Conservation (phyloP, 1,139 yeast species). For the Candida sp. region DNA sequence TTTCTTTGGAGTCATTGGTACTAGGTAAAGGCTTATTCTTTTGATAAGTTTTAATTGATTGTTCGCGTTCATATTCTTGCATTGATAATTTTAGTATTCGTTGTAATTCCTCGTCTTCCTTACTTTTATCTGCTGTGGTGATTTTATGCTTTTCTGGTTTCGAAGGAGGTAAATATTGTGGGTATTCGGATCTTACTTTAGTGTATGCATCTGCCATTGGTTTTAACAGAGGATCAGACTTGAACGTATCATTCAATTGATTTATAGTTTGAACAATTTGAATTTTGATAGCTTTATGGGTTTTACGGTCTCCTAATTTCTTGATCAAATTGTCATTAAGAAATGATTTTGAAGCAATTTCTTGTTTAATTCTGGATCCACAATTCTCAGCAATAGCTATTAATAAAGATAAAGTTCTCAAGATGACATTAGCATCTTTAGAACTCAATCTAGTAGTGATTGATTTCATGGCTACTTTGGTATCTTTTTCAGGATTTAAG, state of each 20-base stretch:
- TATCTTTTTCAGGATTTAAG: conserved; percentile 62
- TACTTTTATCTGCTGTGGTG: conserved; percentile 42
- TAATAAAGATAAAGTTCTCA: conserved; percentile 68
- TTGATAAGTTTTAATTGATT: conserved; percentile 24
- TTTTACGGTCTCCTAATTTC: conserved; percentile 51
- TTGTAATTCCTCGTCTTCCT: conserved; percentile 80
- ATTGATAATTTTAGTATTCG: conserved; percentile 77
- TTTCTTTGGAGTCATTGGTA: conserved; percentile 4
- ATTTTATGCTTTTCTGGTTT: conserved; percentile 61
- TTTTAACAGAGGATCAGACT: conserved; percentile 69
- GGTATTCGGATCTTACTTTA: conserved; percentile 36
- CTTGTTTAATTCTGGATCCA: conserved; percentile 83
- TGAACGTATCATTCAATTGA: conserved; percentile 58
- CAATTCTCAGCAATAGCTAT: conserved; percentile 89
- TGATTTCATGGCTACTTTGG: conserved; percentile 49
- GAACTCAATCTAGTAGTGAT: conserved; percentile 53
- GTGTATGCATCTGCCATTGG: conserved; percentile 65
- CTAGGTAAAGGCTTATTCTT: conserved; percentile 31
- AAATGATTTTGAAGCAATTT: conserved; percentile 70
- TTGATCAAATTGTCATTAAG: conserved; percentile 50
- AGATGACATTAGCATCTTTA: conserved; percentile 76
- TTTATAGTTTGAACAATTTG: conserved; percentile 65
- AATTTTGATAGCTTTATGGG: conserved; percentile 67
- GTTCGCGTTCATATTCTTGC: conserved; percentile 54
- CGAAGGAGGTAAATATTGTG: conserved; percentile 48